Conservation (phyloP, 176 grass and related monocot species). For the Juncus effusus region DNA sequence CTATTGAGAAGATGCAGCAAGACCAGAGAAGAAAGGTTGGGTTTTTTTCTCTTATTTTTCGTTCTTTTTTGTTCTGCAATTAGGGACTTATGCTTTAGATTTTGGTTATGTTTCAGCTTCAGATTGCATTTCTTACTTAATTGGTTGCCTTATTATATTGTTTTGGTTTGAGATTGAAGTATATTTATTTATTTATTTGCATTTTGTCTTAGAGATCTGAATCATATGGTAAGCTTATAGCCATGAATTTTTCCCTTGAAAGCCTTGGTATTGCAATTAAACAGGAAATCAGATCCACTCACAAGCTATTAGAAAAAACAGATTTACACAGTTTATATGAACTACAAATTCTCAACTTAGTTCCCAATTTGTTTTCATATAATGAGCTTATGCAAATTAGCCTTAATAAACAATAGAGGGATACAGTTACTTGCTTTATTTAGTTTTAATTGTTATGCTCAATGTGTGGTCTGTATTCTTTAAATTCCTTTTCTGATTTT, state of each 20-base stretch:
- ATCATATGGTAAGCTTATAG: not conserved
- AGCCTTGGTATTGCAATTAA: too few species aligned
- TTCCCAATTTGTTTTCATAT: too few species aligned
- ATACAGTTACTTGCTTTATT: too few species aligned
- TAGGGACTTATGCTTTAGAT: not conserved
- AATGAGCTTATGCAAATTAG: too few species aligned
- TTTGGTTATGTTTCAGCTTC: not conserved
- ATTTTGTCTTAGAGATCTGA: not conserved
- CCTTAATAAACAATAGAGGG: too few species aligned
- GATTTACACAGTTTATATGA: too few species aligned
- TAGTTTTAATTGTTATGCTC: too few species aligned
- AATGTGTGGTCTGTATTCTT: too few species aligned
- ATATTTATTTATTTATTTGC: not conserved
- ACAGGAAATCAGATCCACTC: too few species aligned
- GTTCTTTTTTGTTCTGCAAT: not conserved
- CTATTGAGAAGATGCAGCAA: slow-evolving; percentile 34
- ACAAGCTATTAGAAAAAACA: too few species aligned
- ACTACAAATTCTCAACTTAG: too few species aligned
- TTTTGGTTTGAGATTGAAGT: not conserved
- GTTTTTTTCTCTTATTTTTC: slow-evolving; percentile 1
- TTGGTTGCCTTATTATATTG: not conserved
- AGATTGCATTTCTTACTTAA: not conserved
- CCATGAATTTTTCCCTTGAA: not conserved
- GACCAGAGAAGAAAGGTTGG: slow-evolving; percentile 38
- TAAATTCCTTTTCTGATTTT: too few species aligned